Percentiles rank a stretch among this genome's conserved stretches.
Conservation (phyloP, 225 moss, liverwort and hornwort genomes). For the Pseudoscleropodium purum region DNA sequence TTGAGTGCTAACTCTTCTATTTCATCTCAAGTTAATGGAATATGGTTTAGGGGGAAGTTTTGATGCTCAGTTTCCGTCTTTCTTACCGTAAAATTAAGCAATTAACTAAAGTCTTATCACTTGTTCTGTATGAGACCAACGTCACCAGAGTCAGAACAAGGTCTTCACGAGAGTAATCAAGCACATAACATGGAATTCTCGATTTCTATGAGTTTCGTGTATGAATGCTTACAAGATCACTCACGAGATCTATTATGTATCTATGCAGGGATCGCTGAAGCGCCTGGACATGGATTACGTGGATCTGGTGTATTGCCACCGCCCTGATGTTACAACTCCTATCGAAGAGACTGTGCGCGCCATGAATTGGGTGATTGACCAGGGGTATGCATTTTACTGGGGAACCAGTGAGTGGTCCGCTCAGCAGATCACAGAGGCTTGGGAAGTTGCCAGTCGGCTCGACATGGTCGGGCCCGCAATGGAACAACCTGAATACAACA, state of each 20-base stretch:
- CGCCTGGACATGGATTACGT: conserved; percentile 87
- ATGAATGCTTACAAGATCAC: not conserved
- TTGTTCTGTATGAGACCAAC: not conserved
- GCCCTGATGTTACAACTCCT: conserved; percentile 67
- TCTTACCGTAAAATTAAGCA: not conserved
- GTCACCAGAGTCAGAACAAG: not conserved
- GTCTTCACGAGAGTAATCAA: not conserved
- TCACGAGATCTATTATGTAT: not conserved
- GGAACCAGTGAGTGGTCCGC: conserved; percentile 98
- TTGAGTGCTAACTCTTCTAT: too few relatives aligned
- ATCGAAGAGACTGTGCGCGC: conserved; percentile 92
- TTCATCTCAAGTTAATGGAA: not conserved
- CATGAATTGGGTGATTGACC: conserved; percentile 89
- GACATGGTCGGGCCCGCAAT: conserved; percentile 75
- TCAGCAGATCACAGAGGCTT: conserved; percentile 94
- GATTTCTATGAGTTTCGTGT: not conserved
- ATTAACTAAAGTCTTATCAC: not conserved
- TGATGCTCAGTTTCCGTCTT: not conserved
- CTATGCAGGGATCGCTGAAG: conserved; percentile 32
- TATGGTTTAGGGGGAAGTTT: not conserved
- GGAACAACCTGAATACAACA: conserved; percentile 94
- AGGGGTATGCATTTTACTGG: conserved; percentile 90
- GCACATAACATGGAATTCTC: not conserved
- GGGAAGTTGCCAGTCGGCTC: conserved; percentile 67
- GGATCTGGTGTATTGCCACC: conserved; percentile 81